A percentile compares a stretch with the other conserved stretches of the same genome.
Evolutionary conservation across 2,329 filamentous ascomycete species (phyloP).

Genomic region (Phialemonium atrogriseum): DNA sequence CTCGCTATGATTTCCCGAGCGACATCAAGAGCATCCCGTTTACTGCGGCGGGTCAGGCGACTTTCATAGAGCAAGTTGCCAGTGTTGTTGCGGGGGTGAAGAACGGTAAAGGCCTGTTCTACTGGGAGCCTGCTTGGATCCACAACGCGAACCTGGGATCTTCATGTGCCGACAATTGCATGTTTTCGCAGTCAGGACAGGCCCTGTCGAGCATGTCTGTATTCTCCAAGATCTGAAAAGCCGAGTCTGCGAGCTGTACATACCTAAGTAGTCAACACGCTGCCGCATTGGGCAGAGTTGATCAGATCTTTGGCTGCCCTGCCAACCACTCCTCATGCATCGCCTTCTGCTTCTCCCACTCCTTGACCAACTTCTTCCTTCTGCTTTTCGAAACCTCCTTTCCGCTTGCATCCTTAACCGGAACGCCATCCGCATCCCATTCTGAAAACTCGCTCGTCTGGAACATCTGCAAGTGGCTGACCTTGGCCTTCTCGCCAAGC

Average conservation of each 20-base stretch:
- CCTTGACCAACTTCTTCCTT: conserved; percentile 59
- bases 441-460: conserved; percentile 45
- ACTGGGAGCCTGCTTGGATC: conserved; percentile 69
- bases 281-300: background rate
- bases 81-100: conserved; percentile 42
- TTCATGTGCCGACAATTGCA: conserved; percentile 54
- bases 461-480: conserved; percentile 22
- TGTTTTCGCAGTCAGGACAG: conserved; percentile 48
- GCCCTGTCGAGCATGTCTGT: conserved; percentile 49
- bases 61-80: conserved; percentile 53
- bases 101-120: conserved; percentile 55
- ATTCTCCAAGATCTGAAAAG: conserved; percentile 29
- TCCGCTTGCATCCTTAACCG: conserved; percentile 51
- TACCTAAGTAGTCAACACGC: background rate
- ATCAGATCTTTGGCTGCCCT: no score
- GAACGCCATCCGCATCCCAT: conserved; percentile 60
- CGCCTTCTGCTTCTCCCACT: conserved; percentile 66
- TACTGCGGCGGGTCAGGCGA: conserved; percentile 52
- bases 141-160: conserved; percentile 57
- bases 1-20: conserved; percentile 48
- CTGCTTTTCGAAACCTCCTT: conserved; percentile 57
- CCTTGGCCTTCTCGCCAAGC: conserved; percentile 18
- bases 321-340: conserved; percentile 48
- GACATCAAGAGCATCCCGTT: conserved; percentile 54
- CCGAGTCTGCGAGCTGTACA: background rate